These are phyloP conservation scores for Epichloe sibirici DNA, from an alignment of 2,329 filamentous ascomycete species.

Conservation along the genomic window DNA sequence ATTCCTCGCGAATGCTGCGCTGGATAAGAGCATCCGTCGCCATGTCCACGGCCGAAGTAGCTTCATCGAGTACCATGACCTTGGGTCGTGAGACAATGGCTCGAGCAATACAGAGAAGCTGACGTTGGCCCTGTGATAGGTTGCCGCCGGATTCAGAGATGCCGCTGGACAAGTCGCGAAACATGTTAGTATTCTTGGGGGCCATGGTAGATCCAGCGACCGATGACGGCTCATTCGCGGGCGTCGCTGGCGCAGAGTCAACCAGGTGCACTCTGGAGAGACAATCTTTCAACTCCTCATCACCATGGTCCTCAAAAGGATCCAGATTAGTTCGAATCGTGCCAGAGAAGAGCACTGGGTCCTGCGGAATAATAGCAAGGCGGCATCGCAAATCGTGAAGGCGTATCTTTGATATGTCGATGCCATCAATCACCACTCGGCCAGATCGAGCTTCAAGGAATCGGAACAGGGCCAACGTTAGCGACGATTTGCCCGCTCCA, in stretches of 20 bases:
- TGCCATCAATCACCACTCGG: slow-evolving; percentile 55
- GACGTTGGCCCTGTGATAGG: slow-evolving; percentile 63
- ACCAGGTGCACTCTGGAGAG: slow-evolving; percentile 60
- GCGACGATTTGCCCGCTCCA: slow-evolving; percentile 64
- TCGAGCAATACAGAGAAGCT: slow-evolving; percentile 62
- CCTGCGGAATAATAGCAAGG: slow-evolving; percentile 68
- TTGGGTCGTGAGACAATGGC: slow-evolving; percentile 61
- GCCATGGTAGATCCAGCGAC: slow-evolving; percentile 19
- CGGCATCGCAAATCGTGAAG: slow-evolving; percentile 60
- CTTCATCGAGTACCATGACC: slow-evolving; percentile 71
- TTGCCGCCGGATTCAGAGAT: slow-evolving; percentile 64
- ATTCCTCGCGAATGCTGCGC: slow-evolving; percentile 59
- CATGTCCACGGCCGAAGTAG: slow-evolving; percentile 70
- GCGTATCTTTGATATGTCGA: slow-evolving; percentile 62
- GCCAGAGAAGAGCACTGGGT: slow-evolving; percentile 71
- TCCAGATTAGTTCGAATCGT: slow-evolving; percentile 68
- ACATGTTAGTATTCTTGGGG: slow-evolving; percentile 50
- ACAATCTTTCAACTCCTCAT: slow-evolving; percentile 56
- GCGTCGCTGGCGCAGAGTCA: slow-evolving; percentile 27
- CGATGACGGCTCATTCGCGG: slow-evolving; percentile 25
- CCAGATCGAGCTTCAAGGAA: slow-evolving; percentile 60
- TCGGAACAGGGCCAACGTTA: slow-evolving; percentile 66
- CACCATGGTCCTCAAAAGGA: slow-evolving; percentile 58
- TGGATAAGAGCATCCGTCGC: slow-evolving; percentile 63
- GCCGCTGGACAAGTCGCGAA: slow-evolving; percentile 47